These are phyloP conservation scores for Heterobasidion occidentale DNA, from an alignment of 1,284 basidiomycete genomes.

Conservation along the genomic window DNA sequence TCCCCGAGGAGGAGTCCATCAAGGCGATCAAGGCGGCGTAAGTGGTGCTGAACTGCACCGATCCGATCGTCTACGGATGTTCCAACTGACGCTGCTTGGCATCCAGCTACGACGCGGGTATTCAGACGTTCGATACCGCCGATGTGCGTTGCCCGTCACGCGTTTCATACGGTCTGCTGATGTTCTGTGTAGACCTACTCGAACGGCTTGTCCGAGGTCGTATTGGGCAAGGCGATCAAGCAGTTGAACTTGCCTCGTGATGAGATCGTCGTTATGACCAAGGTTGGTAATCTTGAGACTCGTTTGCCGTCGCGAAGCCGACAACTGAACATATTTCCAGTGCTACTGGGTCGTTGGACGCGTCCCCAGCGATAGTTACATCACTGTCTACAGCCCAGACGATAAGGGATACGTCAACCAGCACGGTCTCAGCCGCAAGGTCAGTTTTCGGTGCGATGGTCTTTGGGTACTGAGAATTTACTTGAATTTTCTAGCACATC, in stretches of 20 bases:
- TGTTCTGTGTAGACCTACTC: slow-evolving; percentile 23
- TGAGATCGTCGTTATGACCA: slow-evolving; percentile 34
- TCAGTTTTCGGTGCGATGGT: slow-evolving; percentile 6
- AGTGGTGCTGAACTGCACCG: slow-evolving; percentile 1
- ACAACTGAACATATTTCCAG: neutral
- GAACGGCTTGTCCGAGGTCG: slow-evolving; percentile 31
- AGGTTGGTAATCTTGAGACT: slow-evolving; percentile 12
- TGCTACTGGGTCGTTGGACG: neutral
- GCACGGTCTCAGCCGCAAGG: slow-evolving; percentile 32
- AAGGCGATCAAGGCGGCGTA: slow-evolving; percentile 31
- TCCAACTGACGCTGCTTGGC: neutral
- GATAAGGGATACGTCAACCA: slow-evolving; percentile 28
- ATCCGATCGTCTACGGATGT: neutral
- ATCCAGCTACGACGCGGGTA: slow-evolving; percentile 21
- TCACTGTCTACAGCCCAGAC: slow-evolving; percentile 12
- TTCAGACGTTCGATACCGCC: slow-evolving; percentile 36
- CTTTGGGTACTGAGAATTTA: slow-evolving; percentile 10
- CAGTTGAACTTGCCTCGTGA: slow-evolving; percentile 33
- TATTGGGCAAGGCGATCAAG: slow-evolving; percentile 39
- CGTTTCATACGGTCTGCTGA: slow-evolving; percentile 5
- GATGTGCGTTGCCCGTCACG: slow-evolving; percentile 17
- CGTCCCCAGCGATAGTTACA: slow-evolving; percentile 5
- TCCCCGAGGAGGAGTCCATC: slow-evolving; percentile 26
- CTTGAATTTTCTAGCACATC: slow-evolving; percentile 25
- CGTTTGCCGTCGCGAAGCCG: neutral